Percentiles rank a stretch among this genome's conserved stretches.
Conservation (phyloP, 768 basidiomycete genomes). For the Mycena haematopus region DNA sequence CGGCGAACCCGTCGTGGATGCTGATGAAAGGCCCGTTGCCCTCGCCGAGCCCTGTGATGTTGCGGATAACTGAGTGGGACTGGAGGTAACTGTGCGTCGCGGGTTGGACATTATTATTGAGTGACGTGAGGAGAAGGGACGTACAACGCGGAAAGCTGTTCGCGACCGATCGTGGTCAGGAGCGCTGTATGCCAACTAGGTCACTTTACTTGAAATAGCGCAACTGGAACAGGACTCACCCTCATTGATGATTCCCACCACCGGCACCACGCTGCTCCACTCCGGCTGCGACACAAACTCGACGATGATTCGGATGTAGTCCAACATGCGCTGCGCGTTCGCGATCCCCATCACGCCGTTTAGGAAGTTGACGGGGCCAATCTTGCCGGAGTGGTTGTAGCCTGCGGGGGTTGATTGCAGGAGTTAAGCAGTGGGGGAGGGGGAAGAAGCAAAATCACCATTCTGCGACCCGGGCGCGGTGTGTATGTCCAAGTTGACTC, state of each 20-base stretch:
- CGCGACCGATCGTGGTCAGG: conserved; percentile 49
- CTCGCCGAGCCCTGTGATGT: conserved; percentile 64
- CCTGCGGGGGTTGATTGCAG: neutral
- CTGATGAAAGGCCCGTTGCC: conserved; percentile 58
- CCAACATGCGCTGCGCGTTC: conserved; percentile 42
- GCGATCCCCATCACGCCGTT: neutral
- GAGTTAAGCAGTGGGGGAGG: too few relatives aligned
- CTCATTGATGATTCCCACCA: neutral
- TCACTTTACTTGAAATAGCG: neutral
- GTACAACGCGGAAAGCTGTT: conserved; percentile 56
- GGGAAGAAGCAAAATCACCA: neutral
- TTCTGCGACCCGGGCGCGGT: neutral
- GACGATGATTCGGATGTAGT: conserved; percentile 47
- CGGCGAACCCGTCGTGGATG: conserved; percentile 58
- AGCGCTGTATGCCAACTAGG: conserved; percentile 42
- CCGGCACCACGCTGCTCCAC: neutral
- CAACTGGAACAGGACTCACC: neutral
- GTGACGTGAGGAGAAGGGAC: conserved; percentile 32
- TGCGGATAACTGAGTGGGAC: conserved; percentile 57
- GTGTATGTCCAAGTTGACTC: neutral
- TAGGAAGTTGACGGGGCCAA: neutral
- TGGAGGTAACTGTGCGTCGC: conserved; percentile 45
- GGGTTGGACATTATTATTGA: neutral
- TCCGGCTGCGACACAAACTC: neutral
- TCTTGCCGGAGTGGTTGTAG: neutral